Evolutionary conservation across 208 protist species (phyloP).

Genomic region (Trypanosoma grayi): DNA sequence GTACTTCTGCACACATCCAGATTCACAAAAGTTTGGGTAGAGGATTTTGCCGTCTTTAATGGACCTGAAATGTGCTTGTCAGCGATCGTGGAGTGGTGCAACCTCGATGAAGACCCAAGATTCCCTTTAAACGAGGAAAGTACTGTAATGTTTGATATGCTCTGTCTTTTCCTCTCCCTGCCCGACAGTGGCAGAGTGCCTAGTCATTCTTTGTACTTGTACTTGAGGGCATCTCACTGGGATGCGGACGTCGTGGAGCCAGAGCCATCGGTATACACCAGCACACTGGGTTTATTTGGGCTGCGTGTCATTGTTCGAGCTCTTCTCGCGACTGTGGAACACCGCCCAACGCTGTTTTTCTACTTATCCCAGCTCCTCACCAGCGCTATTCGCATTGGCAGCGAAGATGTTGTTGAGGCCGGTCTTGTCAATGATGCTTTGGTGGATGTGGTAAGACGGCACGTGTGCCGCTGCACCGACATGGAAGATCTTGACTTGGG

Average conservation of each 20-base stretch:
- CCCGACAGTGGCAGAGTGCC: constrained; percentile 9
- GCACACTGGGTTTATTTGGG: constrained; percentile 15
- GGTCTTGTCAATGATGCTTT: constrained; percentile 15
- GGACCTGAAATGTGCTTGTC: constrained; percentile 20
- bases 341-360: constrained; percentile 9
- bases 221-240: constrained; percentile 17
- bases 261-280: constrained; percentile 2
- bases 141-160: constrained; percentile 26
- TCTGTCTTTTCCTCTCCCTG: constrained; percentile 27
- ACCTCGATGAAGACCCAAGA: constrained; percentile 5
- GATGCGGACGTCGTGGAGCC: constrained; percentile 1
- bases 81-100: constrained; percentile 9
- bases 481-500: constrained; percentile 1
- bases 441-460: constrained; percentile 8
- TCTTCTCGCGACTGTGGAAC: constrained; percentile 3
- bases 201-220: constrained; percentile 18
- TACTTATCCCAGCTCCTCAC: constrained; percentile 13
- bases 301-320: constrained; percentile 13
- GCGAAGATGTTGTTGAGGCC: constrained; percentile 3
- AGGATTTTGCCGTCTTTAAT: constrained; percentile 20
- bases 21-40: constrained; percentile 25
- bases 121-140: neutral
- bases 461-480: constrained; percentile 9
- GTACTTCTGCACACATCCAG: constrained; percentile 21
- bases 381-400: constrained; percentile 6